Conservation (phyloP, 2,329 filamentous ascomycete genomes). For the Colletotrichum karsti region DNA sequence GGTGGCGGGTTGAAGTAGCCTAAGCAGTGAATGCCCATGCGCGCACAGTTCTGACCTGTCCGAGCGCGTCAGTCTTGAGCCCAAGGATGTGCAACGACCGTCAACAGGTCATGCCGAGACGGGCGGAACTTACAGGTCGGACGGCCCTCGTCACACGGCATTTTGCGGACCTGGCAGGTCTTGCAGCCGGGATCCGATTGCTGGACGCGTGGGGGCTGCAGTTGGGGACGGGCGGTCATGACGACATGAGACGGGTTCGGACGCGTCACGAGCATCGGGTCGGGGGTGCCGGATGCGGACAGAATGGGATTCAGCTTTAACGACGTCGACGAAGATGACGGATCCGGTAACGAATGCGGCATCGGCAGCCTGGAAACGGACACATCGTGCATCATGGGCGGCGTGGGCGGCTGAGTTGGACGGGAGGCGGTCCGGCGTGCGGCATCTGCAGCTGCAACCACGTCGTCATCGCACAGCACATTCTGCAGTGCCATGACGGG, state of each 20-base stretch:
- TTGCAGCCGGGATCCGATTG: constrained; percentile 23
- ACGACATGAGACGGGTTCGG: constrained; percentile 26
- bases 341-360: background rate
- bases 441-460: constrained; percentile 3
- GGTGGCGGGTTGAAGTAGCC: constrained; percentile 19
- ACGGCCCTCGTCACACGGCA: constrained; percentile 27
- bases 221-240: constrained; percentile 24
- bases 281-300: constrained; percentile 3
- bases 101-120: background rate
- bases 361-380: background rate
- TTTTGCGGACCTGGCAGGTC: constrained; percentile 27
- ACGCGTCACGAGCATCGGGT: constrained; percentile 6
- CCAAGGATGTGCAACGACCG: background rate
- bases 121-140: constrained; percentile 17
- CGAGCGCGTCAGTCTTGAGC: background rate
- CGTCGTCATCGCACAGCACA: constrained; percentile 20
- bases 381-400: constrained; percentile 18
- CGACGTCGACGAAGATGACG: background rate
- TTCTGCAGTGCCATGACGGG: constrained; percentile 28
- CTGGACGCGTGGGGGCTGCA: constrained; percentile 13
- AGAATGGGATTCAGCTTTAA: constrained; percentile 1
- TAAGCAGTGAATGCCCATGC: constrained; percentile 28
- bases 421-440: constrained; percentile 3
- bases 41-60: constrained; percentile 23
- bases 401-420: constrained; percentile 24